Base-by-base conservation (phyloP, 768 basidiomycete genomes). In the Auricularia heimuer region DNA sequence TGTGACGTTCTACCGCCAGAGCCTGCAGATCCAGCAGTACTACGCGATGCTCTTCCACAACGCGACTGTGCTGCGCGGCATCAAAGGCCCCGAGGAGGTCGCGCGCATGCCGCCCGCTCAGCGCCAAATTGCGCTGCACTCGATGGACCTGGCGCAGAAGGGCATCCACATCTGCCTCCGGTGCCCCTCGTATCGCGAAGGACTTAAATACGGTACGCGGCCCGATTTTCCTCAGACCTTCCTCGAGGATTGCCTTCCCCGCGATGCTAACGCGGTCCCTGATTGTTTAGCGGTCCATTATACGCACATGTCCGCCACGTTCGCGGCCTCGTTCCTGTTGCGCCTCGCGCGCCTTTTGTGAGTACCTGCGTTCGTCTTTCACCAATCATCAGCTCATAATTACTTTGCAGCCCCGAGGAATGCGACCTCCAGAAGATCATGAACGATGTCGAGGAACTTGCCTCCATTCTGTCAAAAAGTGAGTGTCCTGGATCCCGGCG, bases 291-390 rank as follows among this genome's bases (percentile, higher is more conserved):
- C 92, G 16, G 90, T 94, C n/a, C 88, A 92, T 72, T 89, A 90
- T 70, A 90, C 90, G 14, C 94, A 98, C 72, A 91, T 92, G 51
- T 92, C 92, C 35, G 94, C 94, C 4, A 96, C 94, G 0, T 98
- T 98, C 76, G 84, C 91, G 24, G 94, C 94, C 12, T 92, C 92
- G 3, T 90, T 98, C 75, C 79, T 96, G 66, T 80, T 98, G 61
- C 87, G 94, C 37, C 79, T 97, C 61, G 85, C 88, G 44, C 85
- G 94, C 33, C 80, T 98, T 47, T 95, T 97, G 91, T 93, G 72
- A 76, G 90, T 36, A 10, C 0, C 1, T 36, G 4, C 24, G 0
- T 4, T 12, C 29, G 21, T 33, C n/a, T 4, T 39, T 12, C 11
- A 1, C 12, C 24, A 21, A 24, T 51, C 36, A 24, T 34, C 54